Conservation (phyloP, 805 yeast genomes). For the Spencermartinsiella europaea region DNA sequence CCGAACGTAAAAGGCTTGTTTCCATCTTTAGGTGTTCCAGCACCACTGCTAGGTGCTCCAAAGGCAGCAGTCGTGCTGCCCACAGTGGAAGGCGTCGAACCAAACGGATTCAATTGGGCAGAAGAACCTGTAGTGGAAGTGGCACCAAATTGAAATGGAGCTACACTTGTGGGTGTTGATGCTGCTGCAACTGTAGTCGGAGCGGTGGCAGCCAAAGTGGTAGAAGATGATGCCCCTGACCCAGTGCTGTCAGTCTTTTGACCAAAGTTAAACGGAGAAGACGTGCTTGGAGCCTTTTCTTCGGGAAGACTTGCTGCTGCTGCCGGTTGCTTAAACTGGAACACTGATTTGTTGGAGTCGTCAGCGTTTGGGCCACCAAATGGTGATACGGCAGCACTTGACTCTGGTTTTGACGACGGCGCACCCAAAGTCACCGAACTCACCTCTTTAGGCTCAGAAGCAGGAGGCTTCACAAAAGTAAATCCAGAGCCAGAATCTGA, state of each 20-base stretch:
- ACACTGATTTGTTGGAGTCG: neutral
- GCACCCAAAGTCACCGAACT: neutral
- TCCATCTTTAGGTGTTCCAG: neutral
- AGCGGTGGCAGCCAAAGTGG: neutral
- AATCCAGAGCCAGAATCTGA: neutral
- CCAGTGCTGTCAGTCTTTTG: neutral
- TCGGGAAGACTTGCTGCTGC: neutral
- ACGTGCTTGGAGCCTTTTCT: neutral
- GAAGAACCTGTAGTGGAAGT: neutral
- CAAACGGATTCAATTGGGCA: neutral
- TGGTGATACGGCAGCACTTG: neutral
- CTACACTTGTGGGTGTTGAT: neutral
- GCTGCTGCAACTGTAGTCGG: neutral
- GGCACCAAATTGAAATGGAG: slow-evolving; percentile 1
- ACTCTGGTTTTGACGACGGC: neutral
- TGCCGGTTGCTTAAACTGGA: neutral
- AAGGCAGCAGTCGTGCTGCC: neutral
- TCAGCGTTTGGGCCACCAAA: neutral
- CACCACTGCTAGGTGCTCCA: neutral
- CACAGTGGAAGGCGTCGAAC: neutral
- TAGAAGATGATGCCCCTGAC: neutral
- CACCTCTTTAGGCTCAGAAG: neutral
- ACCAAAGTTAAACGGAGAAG: neutral
- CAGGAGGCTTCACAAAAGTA: neutral
- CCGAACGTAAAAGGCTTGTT: neutral